Evolutionary conservation across 768 basidiomycete species (phyloP), one percentile per base, ranked within the genome.

Genomic region (Galerina marginata): DNA sequence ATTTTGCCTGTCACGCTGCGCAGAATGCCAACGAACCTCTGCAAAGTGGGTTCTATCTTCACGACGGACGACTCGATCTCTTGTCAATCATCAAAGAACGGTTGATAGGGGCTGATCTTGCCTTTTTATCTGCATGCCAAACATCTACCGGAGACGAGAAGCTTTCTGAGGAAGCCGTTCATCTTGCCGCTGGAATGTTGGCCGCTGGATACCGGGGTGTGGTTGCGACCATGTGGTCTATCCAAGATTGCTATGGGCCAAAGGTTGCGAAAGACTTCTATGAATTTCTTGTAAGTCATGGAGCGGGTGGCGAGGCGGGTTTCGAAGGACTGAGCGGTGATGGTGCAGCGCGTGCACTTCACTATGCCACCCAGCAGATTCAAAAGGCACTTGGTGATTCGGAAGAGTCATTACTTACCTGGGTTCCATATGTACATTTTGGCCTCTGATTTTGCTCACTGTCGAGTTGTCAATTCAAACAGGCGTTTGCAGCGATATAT

Each of bases 181-280:
- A 61, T 38, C 25, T 61, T 1, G 60, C 55, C 50, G 54, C 60
- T 2, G 54, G 60, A 50, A 61, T 61, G 60, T 39, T 61, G 23
- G 37, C 56, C 25, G 60, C 43, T n/a, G 60, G 60, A 25, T 61
- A 61, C 39, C 46, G 60, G 9, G 39, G 46, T 14, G 49, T 57
- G 36, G 44, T 61, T 12, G 60, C 47, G 23, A 56, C 60, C 6
- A 61, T 61, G 60, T 61, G 60, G 60, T 50, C 55, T 14, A 61
- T 61, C 37, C 14, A 26, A 11, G 60, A 61, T 39, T 25, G 38
- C 10, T 44, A 51, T 26, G 58, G 46, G 9, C 29, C 29, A 33
- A 33, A 33, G 29, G 7, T 33, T 33, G 29, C 29, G 7, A 7
- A 33, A 33, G 29, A 33, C 29, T 33, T 33, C 2, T 33, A 33